Percentiles rank a stretch among this genome's conserved stretches.
Conservation (phyloP, 805 yeast species). For the Yarrowia phangngaensis region DNA sequence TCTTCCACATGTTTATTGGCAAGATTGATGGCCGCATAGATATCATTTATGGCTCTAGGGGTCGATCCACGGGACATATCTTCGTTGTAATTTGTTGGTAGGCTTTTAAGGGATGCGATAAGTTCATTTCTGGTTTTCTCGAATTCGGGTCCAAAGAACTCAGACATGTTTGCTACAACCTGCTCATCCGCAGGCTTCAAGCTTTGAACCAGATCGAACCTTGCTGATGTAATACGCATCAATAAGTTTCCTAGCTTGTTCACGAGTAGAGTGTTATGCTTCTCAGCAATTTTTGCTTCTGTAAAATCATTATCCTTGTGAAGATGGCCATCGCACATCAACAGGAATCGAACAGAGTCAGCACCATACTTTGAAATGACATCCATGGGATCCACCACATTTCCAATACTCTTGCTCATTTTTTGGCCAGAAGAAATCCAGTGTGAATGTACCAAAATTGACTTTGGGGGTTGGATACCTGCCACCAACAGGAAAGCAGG, state of each 20-base stretch:
- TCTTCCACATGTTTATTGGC: conserved; percentile 67
- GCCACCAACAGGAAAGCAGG: conserved; percentile 88
- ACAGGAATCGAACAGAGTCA: conserved; percentile 58
- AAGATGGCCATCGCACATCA: conserved; percentile 70
- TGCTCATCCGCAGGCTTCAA: conserved; percentile 11
- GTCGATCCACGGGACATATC: conserved; percentile 50
- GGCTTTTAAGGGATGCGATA: conserved; percentile 35
- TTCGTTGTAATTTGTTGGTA: conserved; percentile 44
- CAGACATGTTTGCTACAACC: conserved; percentile 14
- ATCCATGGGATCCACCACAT: conserved; percentile 87
- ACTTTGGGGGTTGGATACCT: conserved; percentile 61
- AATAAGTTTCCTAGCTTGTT: conserved; percentile 81
- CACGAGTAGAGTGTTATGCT: conserved; percentile 51
- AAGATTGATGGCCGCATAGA: conserved; percentile 57
- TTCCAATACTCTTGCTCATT: conserved; percentile 91
- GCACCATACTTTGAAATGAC: conserved; percentile 61
- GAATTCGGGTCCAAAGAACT: conserved; percentile 14
- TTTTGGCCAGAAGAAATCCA: conserved; percentile 88
- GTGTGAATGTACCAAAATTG: conserved; percentile 85
- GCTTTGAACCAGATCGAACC: conserved; percentile 56
- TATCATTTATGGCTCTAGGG: conserved; percentile 51
- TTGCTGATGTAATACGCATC: conserved; percentile 66
- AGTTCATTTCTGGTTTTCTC: conserved; percentile 4
- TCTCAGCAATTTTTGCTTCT: conserved; percentile 50
- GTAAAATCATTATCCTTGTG: conserved; percentile 77